phyloP scores from a whole-genome alignment of 192 early-diverging fungal species.

The Gamsiella multidivaricata region DNA sequence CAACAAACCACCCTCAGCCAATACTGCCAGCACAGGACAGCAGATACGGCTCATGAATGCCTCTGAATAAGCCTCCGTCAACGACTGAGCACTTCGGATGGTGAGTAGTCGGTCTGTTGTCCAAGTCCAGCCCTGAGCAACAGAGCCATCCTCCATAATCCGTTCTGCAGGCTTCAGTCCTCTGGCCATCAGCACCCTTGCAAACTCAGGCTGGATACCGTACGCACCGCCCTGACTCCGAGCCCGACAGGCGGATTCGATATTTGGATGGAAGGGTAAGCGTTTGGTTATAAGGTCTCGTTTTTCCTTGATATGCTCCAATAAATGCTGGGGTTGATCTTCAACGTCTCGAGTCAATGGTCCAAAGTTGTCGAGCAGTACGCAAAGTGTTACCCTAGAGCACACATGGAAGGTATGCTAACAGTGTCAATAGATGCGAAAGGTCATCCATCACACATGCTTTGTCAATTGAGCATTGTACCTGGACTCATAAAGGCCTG shows the following conservation, averaged over 20 bases:
- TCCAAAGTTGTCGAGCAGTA: slow-evolving; percentile 47
- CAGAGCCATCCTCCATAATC: slow-evolving; percentile 10
- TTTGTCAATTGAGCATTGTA: too few species aligned
- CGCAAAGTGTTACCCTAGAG: slow-evolving; percentile 20
- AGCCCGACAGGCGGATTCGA: slow-evolving; percentile 41
- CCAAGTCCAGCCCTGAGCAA: slow-evolving; percentile 41
- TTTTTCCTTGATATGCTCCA: slow-evolving; percentile 40
- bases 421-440: background rate
- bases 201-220: slow-evolving; percentile 16
- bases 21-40: slow-evolving; percentile 24
- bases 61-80: slow-evolving; percentile 32
- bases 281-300: slow-evolving; percentile 26
- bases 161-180: slow-evolving; percentile 21
- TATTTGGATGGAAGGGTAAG: slow-evolving; percentile 31
- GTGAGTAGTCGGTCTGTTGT: slow-evolving; percentile 43
- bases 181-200: slow-evolving; percentile 28
- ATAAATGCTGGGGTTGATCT: slow-evolving; percentile 36
- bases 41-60: slow-evolving; percentile 38
- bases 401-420: background rate
- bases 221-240: slow-evolving; percentile 22
- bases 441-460: too few species aligned
- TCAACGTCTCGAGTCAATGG: slow-evolving; percentile 27
- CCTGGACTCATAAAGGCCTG: slow-evolving; percentile 27
- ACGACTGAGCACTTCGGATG: slow-evolving; percentile 39
- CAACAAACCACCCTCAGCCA: slow-evolving; percentile 23